Evolutionary conservation across 345 rosid genomes (phyloP).

Genomic region (Abelmoschus esculentus): DNA sequence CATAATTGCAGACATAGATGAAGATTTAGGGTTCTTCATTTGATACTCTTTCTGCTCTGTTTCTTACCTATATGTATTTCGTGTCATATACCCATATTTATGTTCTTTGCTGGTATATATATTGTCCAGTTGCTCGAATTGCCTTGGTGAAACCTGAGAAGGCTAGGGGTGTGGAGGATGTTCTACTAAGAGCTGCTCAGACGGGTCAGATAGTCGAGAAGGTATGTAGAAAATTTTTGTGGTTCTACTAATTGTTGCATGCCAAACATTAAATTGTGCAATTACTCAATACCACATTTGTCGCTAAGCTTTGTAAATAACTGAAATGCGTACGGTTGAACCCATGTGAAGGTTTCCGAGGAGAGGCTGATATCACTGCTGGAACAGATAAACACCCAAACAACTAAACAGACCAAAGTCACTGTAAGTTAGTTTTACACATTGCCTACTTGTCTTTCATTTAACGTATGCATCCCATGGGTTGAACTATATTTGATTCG

Average conservation of each 20-base stretch:
- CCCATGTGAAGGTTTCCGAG: slow-evolving; percentile 61
- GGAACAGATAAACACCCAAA: slow-evolving; percentile 92
- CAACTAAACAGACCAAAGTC: slow-evolving; percentile 85
- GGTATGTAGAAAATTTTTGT: slow-evolving; percentile 29
- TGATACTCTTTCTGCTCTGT: not conserved
- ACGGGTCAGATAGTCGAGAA: slow-evolving; percentile 91
- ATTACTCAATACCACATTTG: not conserved
- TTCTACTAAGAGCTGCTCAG: slow-evolving; percentile 78
- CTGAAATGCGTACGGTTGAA: not conserved
- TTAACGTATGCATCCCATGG: not conserved
- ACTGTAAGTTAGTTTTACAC: slow-evolving; percentile 40
- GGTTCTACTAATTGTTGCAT: not conserved
- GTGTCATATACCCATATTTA: not conserved
- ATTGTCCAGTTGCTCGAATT: slow-evolving; percentile 67
- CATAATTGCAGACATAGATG: no score
- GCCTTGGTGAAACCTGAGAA: slow-evolving; percentile 98
- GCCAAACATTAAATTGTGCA: not conserved
- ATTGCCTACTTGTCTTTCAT: not conserved
- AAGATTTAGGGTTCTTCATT: not conserved
- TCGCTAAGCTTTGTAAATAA: not conserved
- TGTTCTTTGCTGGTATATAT: not conserved
- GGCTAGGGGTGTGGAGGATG: slow-evolving; percentile 92
- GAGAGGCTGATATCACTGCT: slow-evolving; percentile 78
- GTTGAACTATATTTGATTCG: not conserved
- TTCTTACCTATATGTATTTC: not conserved